Percentiles rank a stretch among this genome's conserved stretches.
Conservation (phyloP, 2,329 filamentous ascomycete genomes). For the Bipolaris sorokiniana region DNA sequence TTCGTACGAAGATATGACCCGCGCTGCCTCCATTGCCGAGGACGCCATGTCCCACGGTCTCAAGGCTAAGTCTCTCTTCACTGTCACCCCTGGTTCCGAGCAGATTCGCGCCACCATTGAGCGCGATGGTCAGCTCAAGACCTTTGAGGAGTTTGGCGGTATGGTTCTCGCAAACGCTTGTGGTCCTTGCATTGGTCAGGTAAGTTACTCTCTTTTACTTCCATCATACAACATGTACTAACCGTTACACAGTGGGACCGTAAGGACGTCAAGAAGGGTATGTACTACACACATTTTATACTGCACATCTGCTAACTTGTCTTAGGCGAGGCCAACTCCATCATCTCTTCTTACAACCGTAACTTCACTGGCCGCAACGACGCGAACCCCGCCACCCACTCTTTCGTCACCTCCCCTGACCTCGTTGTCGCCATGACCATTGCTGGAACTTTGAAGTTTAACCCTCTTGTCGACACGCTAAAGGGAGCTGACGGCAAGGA, state of each 20-base stretch:
- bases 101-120: conserved; percentile 91
- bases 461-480: conserved; percentile 88
- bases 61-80: conserved; percentile 93
- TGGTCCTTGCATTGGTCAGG: conserved; percentile 65
- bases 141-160: conserved; percentile 94
- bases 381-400: conserved; percentile 91
- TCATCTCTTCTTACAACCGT: conserved; percentile 98
- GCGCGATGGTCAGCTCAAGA: conserved; percentile 85
- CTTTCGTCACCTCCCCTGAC: conserved; percentile 90
- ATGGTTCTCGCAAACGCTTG: conserved; percentile 95
- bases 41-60: conserved; percentile 91
- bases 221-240: neutral
- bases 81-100: conserved; percentile 94
- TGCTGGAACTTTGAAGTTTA: conserved; percentile 87
- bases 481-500: conserved; percentile 97
- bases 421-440: conserved; percentile 85
- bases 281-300: too few species aligned
- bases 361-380: conserved; percentile 99
- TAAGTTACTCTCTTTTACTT: conserved; percentile 13
- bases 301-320: too few species aligned
- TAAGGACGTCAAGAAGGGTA: conserved; percentile 84
- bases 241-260: conserved; percentile 77
- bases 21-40: conserved; percentile 86
- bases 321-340: conserved; percentile 81
- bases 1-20: conserved; percentile 88